Evolutionary conservation across 2,329 filamentous ascomycete genomes (phyloP), one percentile per base, ranked within the genome.

Genomic region (Sporothrix sp.): DNA sequence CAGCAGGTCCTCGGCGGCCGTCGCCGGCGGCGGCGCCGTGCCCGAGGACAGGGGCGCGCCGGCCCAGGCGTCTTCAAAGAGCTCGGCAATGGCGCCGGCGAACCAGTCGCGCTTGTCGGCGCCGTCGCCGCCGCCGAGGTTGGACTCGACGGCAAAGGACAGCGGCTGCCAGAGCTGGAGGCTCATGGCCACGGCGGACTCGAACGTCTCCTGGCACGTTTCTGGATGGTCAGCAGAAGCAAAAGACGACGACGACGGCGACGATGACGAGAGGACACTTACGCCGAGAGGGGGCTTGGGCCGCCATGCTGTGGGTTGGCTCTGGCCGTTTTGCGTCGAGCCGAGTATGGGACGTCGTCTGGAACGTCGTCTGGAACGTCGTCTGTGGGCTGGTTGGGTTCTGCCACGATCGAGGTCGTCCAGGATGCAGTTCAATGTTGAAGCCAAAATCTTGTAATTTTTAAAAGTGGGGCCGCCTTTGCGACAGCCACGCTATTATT

Each of bases 91-190:
- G 38, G 85, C 86, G 56, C 89, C 90, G 47, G 87, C 91, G 61
- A 98, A 87, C 91, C 90, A 97, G 74, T 95, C 91, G 61, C 91
- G 85, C 72, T 97, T 97, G 68, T 94, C 88, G 54, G 75, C 67
- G 20, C 82, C 84, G 62, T 88, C 82, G 36, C 87, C 81, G 2
- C 91, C 93, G 60, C 91, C 93, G 85, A 90, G 95, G 68, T 81
- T 75, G 66, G 87, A 88, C 64, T 86, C 79, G 39, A 96, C 87
- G 42, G 93, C 88, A 63, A 95, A 81, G 44, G 84, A 85, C 49
- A 98, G 82, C 28, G 87, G 84, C 7, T 85, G 82, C 93, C 93
- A 98, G 62, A 86, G 79, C 71, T 90, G 82, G 58, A 98, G 80
- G 38, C 84, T 72, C 64, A 93, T 84, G 65, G 87, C 88, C 60